These are phyloP conservation scores for Fusarium sacchari DNA, from an alignment of 2,329 filamentous ascomycete species.

Conservation along the genomic window DNA sequence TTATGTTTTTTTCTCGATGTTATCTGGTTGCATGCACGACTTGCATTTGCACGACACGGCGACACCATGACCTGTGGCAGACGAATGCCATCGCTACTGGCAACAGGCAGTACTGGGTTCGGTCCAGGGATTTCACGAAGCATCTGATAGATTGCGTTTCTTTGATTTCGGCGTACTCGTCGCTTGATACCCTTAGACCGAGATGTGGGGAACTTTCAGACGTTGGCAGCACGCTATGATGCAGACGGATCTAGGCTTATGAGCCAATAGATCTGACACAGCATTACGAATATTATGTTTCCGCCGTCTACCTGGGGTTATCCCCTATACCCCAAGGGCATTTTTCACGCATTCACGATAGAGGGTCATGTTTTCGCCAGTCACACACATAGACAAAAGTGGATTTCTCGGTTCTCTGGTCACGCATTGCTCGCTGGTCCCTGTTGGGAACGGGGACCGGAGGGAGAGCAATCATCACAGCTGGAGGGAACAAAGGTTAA, in stretches of 20 bases:
- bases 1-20: slow-evolving; percentile 41
- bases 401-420: slow-evolving; percentile 71
- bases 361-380: slow-evolving; percentile 59
- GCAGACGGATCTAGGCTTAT: slow-evolving; percentile 46
- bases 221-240: slow-evolving; percentile 52
- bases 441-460: slow-evolving; percentile 45
- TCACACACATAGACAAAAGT: slow-evolving; percentile 69
- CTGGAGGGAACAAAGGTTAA: slow-evolving; percentile 47
- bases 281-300: slow-evolving; percentile 52
- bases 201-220: slow-evolving; percentile 53
- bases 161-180: slow-evolving; percentile 56
- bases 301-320: slow-evolving; percentile 51
- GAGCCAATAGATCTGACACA: slow-evolving; percentile 47
- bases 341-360: slow-evolving; percentile 56
- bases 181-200: slow-evolving; percentile 59
- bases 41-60: slow-evolving; percentile 52
- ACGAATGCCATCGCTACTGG: slow-evolving; percentile 49
- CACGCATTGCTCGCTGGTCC: slow-evolving; percentile 49
- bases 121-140: slow-evolving; percentile 53
- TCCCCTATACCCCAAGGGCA: slow-evolving; percentile 47
- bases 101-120: slow-evolving; percentile 50
- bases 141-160: slow-evolving; percentile 58
- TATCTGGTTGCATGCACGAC: slow-evolving; percentile 46
- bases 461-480: slow-evolving; percentile 49
- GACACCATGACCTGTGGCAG: slow-evolving; percentile 54